Conservation (phyloP, 176 grass and related monocot genomes). For the Chrysopogon serrulatus region DNA sequence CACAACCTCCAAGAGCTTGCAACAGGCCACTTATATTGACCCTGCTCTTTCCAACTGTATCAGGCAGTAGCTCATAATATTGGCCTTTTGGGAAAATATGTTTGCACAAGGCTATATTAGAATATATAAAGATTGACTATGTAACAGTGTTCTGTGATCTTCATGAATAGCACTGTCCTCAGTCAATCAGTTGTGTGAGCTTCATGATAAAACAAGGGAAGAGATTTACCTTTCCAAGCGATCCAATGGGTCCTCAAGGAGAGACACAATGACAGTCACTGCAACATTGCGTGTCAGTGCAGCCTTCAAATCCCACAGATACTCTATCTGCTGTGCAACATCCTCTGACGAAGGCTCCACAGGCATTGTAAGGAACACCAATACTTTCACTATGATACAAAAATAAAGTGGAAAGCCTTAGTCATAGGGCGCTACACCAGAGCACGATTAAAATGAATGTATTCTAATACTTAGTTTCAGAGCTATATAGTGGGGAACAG, state of each 20-base stretch:
- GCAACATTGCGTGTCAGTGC: slow-evolving; percentile 48
- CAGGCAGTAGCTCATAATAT: neutral
- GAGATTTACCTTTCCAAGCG: slow-evolving; percentile 66
- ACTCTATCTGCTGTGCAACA: slow-evolving; percentile 81
- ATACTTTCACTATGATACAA: slow-evolving; percentile 65
- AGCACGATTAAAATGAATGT: neutral
- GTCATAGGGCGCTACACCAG: neutral
- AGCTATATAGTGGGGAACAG: neutral
- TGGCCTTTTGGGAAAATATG: neutral
- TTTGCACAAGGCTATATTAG: neutral
- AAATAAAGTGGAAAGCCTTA: neutral
- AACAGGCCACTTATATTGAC: neutral
- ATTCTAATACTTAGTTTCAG: neutral
- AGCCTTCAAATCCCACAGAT: slow-evolving; percentile 89
- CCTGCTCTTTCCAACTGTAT: neutral
- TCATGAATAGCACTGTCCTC: too few relatives aligned
- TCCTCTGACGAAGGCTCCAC: slow-evolving; percentile 68
- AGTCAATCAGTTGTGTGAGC: neutral
- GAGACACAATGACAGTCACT: slow-evolving; percentile 76
- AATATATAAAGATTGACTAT: neutral
- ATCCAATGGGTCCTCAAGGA: slow-evolving; percentile 83
- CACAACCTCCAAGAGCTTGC: neutral
- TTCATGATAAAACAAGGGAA: neutral
- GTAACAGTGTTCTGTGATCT: neutral
- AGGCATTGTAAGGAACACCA: slow-evolving; percentile 94